Evolutionary conservation across 495 filamentous ascomycete genomes (phyloP), one percentile per base, ranked within the genome.

Genomic region (Penicillium bovifimosum): DNA sequence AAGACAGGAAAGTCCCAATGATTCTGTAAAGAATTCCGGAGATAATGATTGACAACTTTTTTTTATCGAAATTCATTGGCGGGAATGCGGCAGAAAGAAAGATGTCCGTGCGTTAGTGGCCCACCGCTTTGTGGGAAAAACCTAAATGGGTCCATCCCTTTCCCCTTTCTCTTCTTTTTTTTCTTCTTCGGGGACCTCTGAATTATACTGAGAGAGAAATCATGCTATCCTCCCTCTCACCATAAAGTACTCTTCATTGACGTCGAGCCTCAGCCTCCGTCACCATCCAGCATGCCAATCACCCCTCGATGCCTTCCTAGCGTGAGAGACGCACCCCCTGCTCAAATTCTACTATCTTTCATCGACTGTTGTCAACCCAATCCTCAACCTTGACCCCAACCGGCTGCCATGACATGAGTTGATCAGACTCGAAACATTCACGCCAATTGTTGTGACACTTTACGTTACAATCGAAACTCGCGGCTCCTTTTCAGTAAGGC

Each of bases 241-340:
- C 11, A 20, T 1, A 1, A 36, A 50, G 35, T 46, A 43, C 47
- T 26, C 32, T 50, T 24, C 14, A 18, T 26, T 47, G 50, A 33
- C 26, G 50, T 45, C 16, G 41, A 38, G 49, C 14, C 14, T 35
- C 16, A 11, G 34, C 11, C 48, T 38, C 33, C 50, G 41, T 52
- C 40, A 35, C 26, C 52, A 54, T 54, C 33, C 44, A 42, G 28
- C 36, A 11, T n/a, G 43, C 31, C 43, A 47, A 34, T 24, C 20
- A 7, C 11, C 11, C 34, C 20, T 54, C 44, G 46, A 42, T 49
- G 46, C 45, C 45, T 55, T 55, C 52, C 52, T 55, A 50, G 52
- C 45, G 52, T 55, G 46, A 44, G 52, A 55, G 52, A 55, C 52
- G 52, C 52, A 54, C 41, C 18, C 38, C 32, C 14, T 54, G 52